A percentile compares a stretch with the other conserved stretches of the same genome.
These are phyloP conservation scores for Huntiella bhutanensis DNA, from an alignment of 2,329 filamentous ascomycete genomes.

Conservation along the genomic window DNA sequence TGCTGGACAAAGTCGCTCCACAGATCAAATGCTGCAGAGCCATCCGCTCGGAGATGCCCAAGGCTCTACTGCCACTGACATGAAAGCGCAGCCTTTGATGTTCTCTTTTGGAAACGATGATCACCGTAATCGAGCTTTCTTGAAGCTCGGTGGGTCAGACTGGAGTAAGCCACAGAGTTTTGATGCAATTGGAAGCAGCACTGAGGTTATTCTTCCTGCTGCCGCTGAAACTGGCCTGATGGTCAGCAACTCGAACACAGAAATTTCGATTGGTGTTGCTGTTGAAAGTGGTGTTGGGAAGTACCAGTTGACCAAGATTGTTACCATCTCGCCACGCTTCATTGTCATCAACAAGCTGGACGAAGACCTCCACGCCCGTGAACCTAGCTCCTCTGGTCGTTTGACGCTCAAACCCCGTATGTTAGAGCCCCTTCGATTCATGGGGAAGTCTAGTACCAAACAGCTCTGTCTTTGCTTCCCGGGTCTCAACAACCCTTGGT, in stretches of 20 bases:
- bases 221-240: background rate
- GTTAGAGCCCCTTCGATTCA: constrained; percentile 70
- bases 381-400: constrained; percentile 77
- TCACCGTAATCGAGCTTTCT: constrained; percentile 69
- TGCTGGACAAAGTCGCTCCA: constrained; percentile 49
- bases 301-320: constrained; percentile 92
- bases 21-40: constrained; percentile 1
- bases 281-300: constrained; percentile 87
- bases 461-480: constrained; percentile 87
- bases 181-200: constrained; percentile 85
- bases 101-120: constrained; percentile 85
- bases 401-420: constrained; percentile 61
- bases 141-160: constrained; percentile 74
- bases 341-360: constrained; percentile 83
- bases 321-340: constrained; percentile 82
- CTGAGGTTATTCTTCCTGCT: constrained; percentile 70
- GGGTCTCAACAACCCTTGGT: constrained; percentile 92
- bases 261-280: constrained; percentile 81
- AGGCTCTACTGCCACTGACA: constrained; percentile 3
- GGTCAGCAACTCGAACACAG: constrained; percentile 32
- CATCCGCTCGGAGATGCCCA: background rate
- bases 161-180: constrained; percentile 99
- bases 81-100: constrained; percentile 63
- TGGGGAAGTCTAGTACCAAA: constrained; percentile 66
- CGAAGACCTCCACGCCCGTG: constrained; percentile 75